phyloP scores from a whole-genome alignment of 345 rosid genomes.

The Lepidium sativum region DNA sequence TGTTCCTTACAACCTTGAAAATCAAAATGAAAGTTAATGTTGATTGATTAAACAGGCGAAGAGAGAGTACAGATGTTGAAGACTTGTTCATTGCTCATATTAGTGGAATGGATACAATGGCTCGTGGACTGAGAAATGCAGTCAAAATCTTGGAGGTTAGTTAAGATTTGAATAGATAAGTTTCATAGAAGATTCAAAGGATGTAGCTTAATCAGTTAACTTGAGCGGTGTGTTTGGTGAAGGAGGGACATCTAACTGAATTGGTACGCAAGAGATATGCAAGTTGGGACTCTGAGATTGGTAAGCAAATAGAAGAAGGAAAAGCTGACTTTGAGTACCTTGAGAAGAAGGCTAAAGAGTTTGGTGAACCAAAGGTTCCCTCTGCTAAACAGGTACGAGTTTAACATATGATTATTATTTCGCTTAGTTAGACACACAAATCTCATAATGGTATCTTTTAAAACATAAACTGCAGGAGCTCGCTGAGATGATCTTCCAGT shows the following conservation, averaged over 20 bases:
- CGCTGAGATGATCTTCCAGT: slow-evolving; percentile 91
- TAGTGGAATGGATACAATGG: slow-evolving; percentile 88
- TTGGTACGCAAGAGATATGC: slow-evolving; percentile 63
- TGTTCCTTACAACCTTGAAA: not conserved
- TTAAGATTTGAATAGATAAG: not conserved
- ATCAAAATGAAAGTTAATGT: not conserved
- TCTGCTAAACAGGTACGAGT: slow-evolving; percentile 86
- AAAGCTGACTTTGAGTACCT: slow-evolving; percentile 75
- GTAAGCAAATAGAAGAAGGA: slow-evolving; percentile 71
- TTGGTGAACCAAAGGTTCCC: slow-evolving; percentile 85
- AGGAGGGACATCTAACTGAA: slow-evolving; percentile 67
- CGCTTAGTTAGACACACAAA: not conserved
- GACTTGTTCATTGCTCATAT: slow-evolving; percentile 87
- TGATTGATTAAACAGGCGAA: slow-evolving; percentile 42
- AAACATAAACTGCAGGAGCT: slow-evolving; percentile 55
- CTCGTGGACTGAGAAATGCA: slow-evolving; percentile 82
- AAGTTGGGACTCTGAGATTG: slow-evolving; percentile 66
- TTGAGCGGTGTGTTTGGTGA: not conserved
- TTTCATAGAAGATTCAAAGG: not conserved
- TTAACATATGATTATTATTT: not conserved
- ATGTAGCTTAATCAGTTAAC: not conserved
- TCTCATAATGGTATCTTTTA: not conserved
- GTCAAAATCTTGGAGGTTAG: slow-evolving; percentile 73
- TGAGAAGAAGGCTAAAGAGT: slow-evolving; percentile 75
- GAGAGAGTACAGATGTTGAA: slow-evolving; percentile 95